Evolutionary conservation across 176 grass and related monocot species (phyloP).

Genomic region (Eremochloa ophiuroides): DNA sequence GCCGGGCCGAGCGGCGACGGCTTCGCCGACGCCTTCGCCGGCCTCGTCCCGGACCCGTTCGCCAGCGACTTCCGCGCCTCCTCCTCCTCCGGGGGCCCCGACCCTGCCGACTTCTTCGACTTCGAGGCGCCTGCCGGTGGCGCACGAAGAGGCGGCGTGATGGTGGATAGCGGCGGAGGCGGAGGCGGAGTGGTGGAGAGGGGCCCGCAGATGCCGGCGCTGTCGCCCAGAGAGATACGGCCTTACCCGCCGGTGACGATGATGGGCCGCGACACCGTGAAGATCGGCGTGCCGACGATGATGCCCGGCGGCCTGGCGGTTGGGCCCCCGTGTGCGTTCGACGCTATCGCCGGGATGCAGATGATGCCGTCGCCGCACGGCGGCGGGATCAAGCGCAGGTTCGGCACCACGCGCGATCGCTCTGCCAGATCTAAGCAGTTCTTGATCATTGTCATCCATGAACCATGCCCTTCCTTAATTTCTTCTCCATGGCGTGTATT

Average conservation of each 20-base stretch:
- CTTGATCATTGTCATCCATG: neutral
- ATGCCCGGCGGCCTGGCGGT: conserved; percentile 36
- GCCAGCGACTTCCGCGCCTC: conserved; percentile 22
- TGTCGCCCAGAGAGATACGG: conserved; percentile 41
- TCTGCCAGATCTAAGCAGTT: conserved; percentile 33
- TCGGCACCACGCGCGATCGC: conserved; percentile 9
- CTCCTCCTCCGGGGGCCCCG: neutral
- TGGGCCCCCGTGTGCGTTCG: conserved; percentile 22
- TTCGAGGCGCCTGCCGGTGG: conserved; percentile 14
- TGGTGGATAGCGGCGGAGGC: conserved; percentile 1
- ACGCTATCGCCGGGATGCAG: conserved; percentile 38
- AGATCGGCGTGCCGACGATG: conserved; percentile 22
- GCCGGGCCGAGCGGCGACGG: neutral
- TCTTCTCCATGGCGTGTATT: neutral
- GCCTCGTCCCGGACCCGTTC: conserved; percentile 7
- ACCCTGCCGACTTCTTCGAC: conserved; percentile 15
- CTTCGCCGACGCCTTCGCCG: conserved; percentile 58
- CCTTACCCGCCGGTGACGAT: conserved; percentile 47
- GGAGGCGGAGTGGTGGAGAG: conserved; percentile 17
- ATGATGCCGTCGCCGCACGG: conserved; percentile 43
- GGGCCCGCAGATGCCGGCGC: conserved; percentile 19
- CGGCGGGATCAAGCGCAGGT: conserved; percentile 79
- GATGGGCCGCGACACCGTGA: conserved; percentile 6
- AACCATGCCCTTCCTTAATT: neutral
- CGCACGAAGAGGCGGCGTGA: neutral